Evolutionary conservation across 306 rosid species (phyloP).

Genomic region (Citrullus mucosospermus): DNA sequence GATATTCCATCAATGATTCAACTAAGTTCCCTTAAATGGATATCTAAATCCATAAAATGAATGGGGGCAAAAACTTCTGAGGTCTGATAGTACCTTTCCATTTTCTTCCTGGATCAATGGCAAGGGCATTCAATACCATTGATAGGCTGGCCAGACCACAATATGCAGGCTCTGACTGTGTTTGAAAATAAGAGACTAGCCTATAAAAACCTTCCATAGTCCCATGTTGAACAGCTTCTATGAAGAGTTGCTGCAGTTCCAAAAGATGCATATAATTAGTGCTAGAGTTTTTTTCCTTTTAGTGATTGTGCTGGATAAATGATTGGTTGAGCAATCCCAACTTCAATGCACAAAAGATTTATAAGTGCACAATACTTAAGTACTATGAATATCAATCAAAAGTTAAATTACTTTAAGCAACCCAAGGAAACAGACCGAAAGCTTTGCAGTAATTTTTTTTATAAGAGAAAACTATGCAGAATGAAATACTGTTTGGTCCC

Average conservation of each 20-base stretch:
- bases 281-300: neutral
- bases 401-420: neutral
- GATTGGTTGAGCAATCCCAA: neutral
- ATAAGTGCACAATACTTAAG: neutral
- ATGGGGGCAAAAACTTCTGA: neutral
- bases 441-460: neutral
- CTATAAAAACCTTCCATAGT: slow-evolving; percentile 84
- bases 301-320: neutral
- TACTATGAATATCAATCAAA: neutral
- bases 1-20: neutral
- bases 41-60: neutral
- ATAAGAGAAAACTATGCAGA: neutral
- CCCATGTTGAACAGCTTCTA: slow-evolving; percentile 62
- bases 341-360: neutral
- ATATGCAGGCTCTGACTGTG: slow-evolving; percentile 85
- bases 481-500: neutral
- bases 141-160: slow-evolving; percentile 92
- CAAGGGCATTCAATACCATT: slow-evolving; percentile 87
- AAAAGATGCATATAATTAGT: neutral
- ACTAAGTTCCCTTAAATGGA: neutral
- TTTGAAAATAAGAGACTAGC: slow-evolving; percentile 70
- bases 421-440: neutral
- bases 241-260: slow-evolving; percentile 51
- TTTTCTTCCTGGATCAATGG: slow-evolving; percentile 88
- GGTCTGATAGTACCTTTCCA: slow-evolving; percentile 59